Percentiles rank a stretch among this genome's conserved stretches.
Evolutionary conservation across 495 filamentous ascomycete genomes (phyloP).

Genomic region (Jackrogersella minutella): DNA sequence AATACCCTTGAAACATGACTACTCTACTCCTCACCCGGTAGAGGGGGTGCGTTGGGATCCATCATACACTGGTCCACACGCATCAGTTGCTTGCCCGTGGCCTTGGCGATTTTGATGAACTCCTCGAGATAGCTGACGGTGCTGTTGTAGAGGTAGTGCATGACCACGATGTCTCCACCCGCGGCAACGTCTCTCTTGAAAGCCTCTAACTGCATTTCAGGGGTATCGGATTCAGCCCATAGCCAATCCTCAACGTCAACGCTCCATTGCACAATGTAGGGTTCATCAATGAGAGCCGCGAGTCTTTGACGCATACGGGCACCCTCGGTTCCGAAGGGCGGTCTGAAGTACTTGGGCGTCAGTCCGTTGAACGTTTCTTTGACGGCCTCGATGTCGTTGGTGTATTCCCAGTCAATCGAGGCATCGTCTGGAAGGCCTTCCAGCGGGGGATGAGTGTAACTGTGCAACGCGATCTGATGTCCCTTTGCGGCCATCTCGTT

Average conservation of each 20-base stretch:
- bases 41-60: conserved; percentile 70
- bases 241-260: conserved; percentile 84
- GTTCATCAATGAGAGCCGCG: conserved; percentile 54
- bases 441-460: conserved; percentile 77
- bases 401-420: conserved; percentile 75
- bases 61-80: conserved; percentile 80
- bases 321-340: conserved; percentile 78
- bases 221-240: conserved; percentile 70
- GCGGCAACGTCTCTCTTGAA: conserved; percentile 71
- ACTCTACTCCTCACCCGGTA: conserved; percentile 44
- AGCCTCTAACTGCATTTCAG: conserved; percentile 77
- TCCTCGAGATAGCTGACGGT: conserved; percentile 73
- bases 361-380: conserved; percentile 56
- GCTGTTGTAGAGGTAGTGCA: conserved; percentile 76
- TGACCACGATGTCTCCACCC: conserved; percentile 77
- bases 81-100: conserved; percentile 73
- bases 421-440: conserved; percentile 66
- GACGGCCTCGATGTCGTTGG: conserved; percentile 67
- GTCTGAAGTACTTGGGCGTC: conserved; percentile 69
- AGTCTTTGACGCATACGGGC: conserved; percentile 73
- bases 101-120: conserved; percentile 74
- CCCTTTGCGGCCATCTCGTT: conserved; percentile 68
- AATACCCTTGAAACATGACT: not conserved
- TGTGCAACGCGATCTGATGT: conserved; percentile 80
- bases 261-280: conserved; percentile 74